Base-by-base conservation (phyloP, 2,329 filamentous ascomycete species). In the Calonectria pauciramosa region DNA sequence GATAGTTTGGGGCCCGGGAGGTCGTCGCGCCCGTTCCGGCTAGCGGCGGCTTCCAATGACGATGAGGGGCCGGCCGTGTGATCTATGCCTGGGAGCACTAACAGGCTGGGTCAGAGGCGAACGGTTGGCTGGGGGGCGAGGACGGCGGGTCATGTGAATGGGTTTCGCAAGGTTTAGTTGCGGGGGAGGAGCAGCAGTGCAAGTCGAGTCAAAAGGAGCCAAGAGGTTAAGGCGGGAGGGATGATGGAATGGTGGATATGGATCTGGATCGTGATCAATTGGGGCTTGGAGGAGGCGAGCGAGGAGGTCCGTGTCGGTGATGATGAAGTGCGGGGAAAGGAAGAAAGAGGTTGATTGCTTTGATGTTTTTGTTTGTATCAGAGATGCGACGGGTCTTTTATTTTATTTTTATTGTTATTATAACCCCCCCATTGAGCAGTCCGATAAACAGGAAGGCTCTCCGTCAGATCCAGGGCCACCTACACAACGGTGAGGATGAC, bases 21-120 rank as follows among this genome's bases (percentile, higher is more conserved):
- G n/a, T 70, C 41, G 18, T 44, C 34, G 68, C 36, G 60, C 54
- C 67, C 52, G 41, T 60, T 67, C 52, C 71, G 71, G 71, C 49
- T 73, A 73, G 67, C 65, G 71, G 71, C 71, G 71, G 71, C 71
- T 70, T 41, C 70, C 60, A 63, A 47, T 47, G 41, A 36, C 38
- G 70, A 38, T 18, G 70, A 59, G 52, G 63, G 47, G 30, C 66
- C 23, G 51, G 67, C 51, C 71, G 51, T 73, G 71, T 73, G 71
- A 73, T 73, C 67, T 59, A 66, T 70, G 56, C 30, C 63, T 60
- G 67, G 70, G 67, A 68, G 67, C 71, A 73, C 71, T 67, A 63
- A 68, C 26, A 49, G 60, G 26, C 32, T 49, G 60, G 60, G 4
- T 34, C 60, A 23, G 51, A 54, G 59, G 66, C 36, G 56, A 65